Evolutionary conservation across 177 flowering plant species (phyloP).

Genomic region (Vitis hybrid): DNA sequence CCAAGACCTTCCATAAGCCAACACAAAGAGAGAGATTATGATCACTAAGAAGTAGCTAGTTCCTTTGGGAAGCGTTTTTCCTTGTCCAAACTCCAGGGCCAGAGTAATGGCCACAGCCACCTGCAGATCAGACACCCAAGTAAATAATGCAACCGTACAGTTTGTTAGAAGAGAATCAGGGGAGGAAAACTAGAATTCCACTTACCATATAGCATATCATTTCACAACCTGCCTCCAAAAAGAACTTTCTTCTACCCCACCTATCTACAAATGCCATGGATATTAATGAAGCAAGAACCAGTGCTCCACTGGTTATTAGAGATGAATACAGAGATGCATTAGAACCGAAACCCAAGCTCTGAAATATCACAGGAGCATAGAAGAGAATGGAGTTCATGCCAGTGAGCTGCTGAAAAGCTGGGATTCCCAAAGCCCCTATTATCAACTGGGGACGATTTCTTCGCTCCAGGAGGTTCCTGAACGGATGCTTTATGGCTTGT

Average conservation of each 20-base stretch:
- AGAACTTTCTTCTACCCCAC: conserved; percentile 75
- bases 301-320: conserved; percentile 57
- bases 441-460: conserved; percentile 77
- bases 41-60: conserved; percentile 56
- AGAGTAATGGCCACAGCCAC: conserved; percentile 52
- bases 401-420: conserved; percentile 89
- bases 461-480: conserved; percentile 58
- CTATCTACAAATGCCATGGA: conserved; percentile 83
- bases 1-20: conserved; percentile 96
- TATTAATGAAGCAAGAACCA: conserved; percentile 66
- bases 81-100: conserved; percentile 71
- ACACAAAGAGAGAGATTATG: conserved; percentile 60
- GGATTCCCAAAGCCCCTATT: conserved; percentile 77
- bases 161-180: not conserved
- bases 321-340: conserved; percentile 69
- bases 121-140: conserved; percentile 34
- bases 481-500: conserved; percentile 67
- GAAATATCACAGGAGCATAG: conserved; percentile 91
- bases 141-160: not conserved
- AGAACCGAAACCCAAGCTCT: conserved; percentile 77
- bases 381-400: conserved; percentile 91
- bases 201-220: conserved; percentile 77
- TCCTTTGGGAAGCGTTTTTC: conserved; percentile 50
- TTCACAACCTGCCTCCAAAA: conserved; percentile 75
- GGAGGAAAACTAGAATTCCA: not conserved